phyloP scores from a whole-genome alignment of 1,284 basidiomycete species.

The Cutaneotrichosporon arboriforme region DNA sequence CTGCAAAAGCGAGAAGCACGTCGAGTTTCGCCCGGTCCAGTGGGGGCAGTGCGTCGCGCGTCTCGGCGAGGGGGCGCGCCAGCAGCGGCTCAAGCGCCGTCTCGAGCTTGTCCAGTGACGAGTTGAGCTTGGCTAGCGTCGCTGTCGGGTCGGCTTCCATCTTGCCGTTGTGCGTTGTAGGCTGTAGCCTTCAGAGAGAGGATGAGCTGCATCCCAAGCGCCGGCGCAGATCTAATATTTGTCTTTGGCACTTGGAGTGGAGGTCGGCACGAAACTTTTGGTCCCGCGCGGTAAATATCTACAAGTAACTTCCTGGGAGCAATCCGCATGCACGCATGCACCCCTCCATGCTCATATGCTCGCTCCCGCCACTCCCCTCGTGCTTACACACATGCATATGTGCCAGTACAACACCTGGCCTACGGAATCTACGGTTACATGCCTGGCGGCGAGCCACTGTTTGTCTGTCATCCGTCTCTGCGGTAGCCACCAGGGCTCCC shows the following conservation, averaged over 20 bases:
- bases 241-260: too few species aligned
- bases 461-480: background rate
- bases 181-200: background rate
- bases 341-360: too few species aligned
- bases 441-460: constrained; percentile 1
- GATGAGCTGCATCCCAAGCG: too few species aligned
- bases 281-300: too few species aligned
- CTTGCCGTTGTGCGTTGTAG: background rate
- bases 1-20: constrained; percentile 34
- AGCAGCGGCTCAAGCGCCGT: constrained; percentile 14
- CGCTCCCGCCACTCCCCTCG: too few species aligned
- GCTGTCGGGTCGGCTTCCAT: constrained; percentile 14
- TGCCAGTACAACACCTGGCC: constrained; percentile 7
- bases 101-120: constrained; percentile 14
- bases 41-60: constrained; percentile 1
- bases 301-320: too few species aligned
- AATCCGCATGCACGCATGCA: too few species aligned
- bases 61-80: constrained; percentile 3
- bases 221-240: too few species aligned
- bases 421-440: background rate
- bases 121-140: constrained; percentile 6
- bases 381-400: constrained; percentile 2
- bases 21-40: constrained; percentile 41
- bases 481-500: background rate
- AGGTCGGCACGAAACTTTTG: too few species aligned